These are phyloP conservation scores for Ganoderma resinaceum DNA, from an alignment of 1,284 basidiomycete species.

Conservation along the genomic window DNA sequence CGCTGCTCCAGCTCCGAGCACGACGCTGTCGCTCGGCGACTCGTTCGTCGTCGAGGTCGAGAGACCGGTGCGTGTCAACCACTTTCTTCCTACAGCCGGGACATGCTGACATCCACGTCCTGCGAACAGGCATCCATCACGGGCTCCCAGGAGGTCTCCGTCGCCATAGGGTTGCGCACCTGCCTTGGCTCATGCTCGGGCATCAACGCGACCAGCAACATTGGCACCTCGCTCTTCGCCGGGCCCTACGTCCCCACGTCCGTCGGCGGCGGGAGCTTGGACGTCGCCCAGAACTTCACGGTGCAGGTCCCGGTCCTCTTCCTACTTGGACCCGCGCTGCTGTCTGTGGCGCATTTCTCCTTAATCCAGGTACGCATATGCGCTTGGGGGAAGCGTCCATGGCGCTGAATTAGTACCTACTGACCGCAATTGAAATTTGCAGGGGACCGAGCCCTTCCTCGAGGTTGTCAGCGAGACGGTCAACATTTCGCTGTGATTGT, in stretches of 20 bases:
- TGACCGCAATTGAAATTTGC: neutral
- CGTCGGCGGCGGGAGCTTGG: conserved; percentile 31
- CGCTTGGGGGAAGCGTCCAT: neutral
- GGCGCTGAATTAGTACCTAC: neutral
- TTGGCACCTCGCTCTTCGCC: conserved; percentile 36
- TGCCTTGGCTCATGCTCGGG: conserved; percentile 42
- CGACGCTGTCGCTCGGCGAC: conserved; percentile 19
- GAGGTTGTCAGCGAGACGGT: conserved; percentile 16
- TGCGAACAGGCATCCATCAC: conserved; percentile 44
- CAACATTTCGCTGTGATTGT: neutral
- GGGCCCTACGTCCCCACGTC: conserved; percentile 27
- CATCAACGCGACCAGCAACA: conserved; percentile 32
- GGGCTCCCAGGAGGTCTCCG: conserved; percentile 47
- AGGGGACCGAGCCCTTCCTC: conserved; percentile 15
- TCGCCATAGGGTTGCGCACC: conserved; percentile 48
- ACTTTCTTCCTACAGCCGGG: no score
- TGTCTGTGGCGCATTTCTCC: conserved; percentile 50
- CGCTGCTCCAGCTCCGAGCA: conserved; percentile 13
- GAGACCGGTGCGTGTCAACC: conserved; percentile 16
- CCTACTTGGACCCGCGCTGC: conserved; percentile 41
- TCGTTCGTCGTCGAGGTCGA: conserved; percentile 25
- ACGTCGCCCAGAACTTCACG: conserved; percentile 57
- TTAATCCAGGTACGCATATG: conserved; percentile 51
- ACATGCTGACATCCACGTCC: neutral
- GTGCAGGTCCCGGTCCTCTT: conserved; percentile 47